Conservation (phyloP, 495 filamentous ascomycete genomes). For the Aspergillus kassunensis region DNA sequence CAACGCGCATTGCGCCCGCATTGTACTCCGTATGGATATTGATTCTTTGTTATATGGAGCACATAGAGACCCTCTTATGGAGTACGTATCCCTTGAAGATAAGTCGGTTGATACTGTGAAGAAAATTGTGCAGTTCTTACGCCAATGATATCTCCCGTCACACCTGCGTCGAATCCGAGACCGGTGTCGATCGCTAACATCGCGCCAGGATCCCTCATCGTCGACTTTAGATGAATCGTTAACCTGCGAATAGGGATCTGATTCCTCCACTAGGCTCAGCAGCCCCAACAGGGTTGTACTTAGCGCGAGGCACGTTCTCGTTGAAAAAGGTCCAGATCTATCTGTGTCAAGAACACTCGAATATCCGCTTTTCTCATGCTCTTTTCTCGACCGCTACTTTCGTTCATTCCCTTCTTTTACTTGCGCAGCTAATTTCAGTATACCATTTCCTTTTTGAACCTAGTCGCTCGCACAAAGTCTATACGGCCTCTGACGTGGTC, state of each 20-base stretch:
- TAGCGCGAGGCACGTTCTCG: conserved; percentile 21
- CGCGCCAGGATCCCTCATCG: conserved; percentile 25
- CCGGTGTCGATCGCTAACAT: conserved; percentile 29
- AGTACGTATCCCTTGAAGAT: background rate
- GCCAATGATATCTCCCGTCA: conserved; percentile 29
- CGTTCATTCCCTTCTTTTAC: conserved; percentile 12
- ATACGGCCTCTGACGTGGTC: conserved; percentile 29
- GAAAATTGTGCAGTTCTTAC: conserved; percentile 12
- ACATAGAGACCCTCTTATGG: too few relatives aligned
- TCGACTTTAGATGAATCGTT: conserved; percentile 21
- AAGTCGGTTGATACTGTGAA: conserved; percentile 14
- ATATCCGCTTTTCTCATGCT: conserved; percentile 12
- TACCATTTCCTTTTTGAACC: conserved; percentile 11
- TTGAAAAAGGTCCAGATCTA: conserved; percentile 29
- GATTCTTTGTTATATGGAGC: too few relatives aligned
- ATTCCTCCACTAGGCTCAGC: conserved; percentile 13
- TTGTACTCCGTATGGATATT: too few relatives aligned
- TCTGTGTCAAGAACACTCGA: conserved; percentile 10
- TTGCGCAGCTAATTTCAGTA: conserved; percentile 11
- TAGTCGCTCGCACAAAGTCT: conserved; percentile 6
- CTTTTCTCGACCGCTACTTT: conserved; percentile 8
- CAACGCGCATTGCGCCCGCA: too few relatives aligned
- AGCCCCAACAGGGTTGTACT: conserved; percentile 14
- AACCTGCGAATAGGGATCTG: conserved; percentile 19
- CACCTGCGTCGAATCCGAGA: conserved; percentile 22